Conservation (phyloP, 148 eudicot species). For the Salicornia ramosissima region DNA sequence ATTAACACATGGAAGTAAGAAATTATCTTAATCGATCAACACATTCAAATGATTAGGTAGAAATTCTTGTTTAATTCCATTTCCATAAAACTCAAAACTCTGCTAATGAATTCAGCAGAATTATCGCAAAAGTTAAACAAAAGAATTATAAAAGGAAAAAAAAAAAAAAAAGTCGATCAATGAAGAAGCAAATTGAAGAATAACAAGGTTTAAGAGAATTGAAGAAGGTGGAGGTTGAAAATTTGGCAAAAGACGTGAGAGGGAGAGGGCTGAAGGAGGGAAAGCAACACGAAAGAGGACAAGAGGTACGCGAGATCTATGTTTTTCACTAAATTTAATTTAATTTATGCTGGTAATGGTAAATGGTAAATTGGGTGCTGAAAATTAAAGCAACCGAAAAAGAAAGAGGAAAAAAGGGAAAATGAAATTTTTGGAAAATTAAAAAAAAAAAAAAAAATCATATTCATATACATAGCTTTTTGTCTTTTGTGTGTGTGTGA, state of each 20-base stretch:
- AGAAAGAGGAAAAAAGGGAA: not conserved
- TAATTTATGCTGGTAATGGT: not conserved
- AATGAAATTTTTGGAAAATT: not conserved
- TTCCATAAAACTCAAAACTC: not conserved
- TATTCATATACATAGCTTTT: no score
- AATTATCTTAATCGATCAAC: constrained; percentile 1
- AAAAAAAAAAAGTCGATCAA: not conserved
- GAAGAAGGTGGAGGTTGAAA: constrained; percentile 11
- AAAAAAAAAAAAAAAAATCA: no score
- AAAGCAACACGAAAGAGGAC: constrained; percentile 5
- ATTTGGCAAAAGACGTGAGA: constrained; percentile 9
- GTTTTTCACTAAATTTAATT: not conserved
- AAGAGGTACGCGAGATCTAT: constrained; percentile 23
- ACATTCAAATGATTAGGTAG: not conserved
- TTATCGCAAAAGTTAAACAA: not conserved
- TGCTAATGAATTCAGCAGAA: not conserved
- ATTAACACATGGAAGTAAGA: constrained; percentile 7
- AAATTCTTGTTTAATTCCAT: no score
- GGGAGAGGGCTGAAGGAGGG: constrained; percentile 9
- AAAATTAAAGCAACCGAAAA: not conserved
- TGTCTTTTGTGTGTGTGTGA: no score
- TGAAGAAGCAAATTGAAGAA: not conserved
- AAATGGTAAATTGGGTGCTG: not conserved
- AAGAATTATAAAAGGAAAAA: not conserved
- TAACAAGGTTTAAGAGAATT: not conserved